Evolutionary conservation across 495 filamentous ascomycete species (phyloP), one percentile per base, ranked within the genome.

Genomic region (Aspergillus bertholletiae): DNA sequence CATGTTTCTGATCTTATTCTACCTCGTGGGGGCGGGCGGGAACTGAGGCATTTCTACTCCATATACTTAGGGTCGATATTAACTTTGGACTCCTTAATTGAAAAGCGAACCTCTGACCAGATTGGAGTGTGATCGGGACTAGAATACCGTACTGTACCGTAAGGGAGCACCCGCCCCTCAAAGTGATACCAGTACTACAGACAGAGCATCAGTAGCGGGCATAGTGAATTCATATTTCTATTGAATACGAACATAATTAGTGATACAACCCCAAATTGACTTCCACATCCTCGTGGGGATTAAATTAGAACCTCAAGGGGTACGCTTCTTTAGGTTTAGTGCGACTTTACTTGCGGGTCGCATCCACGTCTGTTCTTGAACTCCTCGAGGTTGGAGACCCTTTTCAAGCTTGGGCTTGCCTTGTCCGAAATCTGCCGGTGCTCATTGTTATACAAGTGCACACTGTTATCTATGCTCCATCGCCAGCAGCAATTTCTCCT

Each of bases 251-350:
- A 15, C 32, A 24, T 21, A 24, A 44, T 35, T 7, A 22, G 44
- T 24, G 17, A 46, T 46, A 21, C 26, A 43, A 23, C n/a, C 32
- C 23, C 15, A 23, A 40, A 34, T 34, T 17, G 26, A 27, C 15
- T 54, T 8, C 41, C 45, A 32, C 46, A 30, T 27, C 34, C 46
- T 54, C 46, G 30, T 50, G 56, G 27, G 45, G 37, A 57, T 39
- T 48, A 41, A 53, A 57, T 48, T 47, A 43, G 55, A 49, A 40
- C 37, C 11, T 18, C 39, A 43, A n/a, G n/a, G 20, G 27, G 24
- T 47, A 35, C 40, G 37, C 27, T 43, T 5, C 24, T 45, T 17
- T 3, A 1, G 21, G 54, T 20, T 37, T 51, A 50, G 23, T 21
- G 39, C 24, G 39, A 6, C 8, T 32, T 23, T 53, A 39, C 50